Conservation (phyloP, 1,284 basidiomycete species). For the Pulveroboletus sp. region DNA sequence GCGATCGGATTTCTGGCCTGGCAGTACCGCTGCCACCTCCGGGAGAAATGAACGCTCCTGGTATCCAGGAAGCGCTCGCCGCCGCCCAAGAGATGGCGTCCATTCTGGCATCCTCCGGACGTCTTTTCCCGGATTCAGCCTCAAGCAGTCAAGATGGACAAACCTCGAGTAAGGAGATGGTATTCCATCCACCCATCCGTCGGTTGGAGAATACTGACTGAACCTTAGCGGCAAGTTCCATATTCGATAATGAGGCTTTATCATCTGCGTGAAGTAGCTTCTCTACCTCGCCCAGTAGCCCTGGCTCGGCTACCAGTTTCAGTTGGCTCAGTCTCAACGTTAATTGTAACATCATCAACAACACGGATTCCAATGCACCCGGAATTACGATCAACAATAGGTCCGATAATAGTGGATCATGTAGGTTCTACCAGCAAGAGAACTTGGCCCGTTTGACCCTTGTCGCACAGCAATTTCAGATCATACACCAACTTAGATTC, state of each 20-base stretch:
- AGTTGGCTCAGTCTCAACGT: not conserved
- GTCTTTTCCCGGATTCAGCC: not conserved
- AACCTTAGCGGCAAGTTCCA: not conserved
- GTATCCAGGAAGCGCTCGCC: not conserved
- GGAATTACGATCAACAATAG: slow-evolving; percentile 17
- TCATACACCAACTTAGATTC: not conserved
- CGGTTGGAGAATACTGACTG: not conserved
- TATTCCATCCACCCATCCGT: not conserved
- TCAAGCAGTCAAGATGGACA: not conserved
- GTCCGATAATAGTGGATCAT: slow-evolving; percentile 7
- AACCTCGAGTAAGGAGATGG: not conserved
- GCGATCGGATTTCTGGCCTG: not conserved
- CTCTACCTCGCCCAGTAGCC: slow-evolving; percentile 8
- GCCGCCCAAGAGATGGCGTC: not conserved
- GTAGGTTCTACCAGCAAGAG: slow-evolving; percentile 3
- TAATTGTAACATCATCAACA: slow-evolving; percentile 8
- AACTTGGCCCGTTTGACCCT: not conserved
- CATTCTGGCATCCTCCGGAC: not conserved
- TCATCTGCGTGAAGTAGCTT: not conserved
- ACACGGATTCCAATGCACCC: not conserved
- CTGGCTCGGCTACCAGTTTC: not conserved
- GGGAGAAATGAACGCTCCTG: not conserved
- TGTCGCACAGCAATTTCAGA: no score
- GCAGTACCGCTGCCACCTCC: not conserved
- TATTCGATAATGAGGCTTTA: not conserved